A percentile compares a stretch with the other conserved stretches of the same genome.
Conservation (phyloP, 768 basidiomycete species). For the Rhodotorula paludigena region DNA sequence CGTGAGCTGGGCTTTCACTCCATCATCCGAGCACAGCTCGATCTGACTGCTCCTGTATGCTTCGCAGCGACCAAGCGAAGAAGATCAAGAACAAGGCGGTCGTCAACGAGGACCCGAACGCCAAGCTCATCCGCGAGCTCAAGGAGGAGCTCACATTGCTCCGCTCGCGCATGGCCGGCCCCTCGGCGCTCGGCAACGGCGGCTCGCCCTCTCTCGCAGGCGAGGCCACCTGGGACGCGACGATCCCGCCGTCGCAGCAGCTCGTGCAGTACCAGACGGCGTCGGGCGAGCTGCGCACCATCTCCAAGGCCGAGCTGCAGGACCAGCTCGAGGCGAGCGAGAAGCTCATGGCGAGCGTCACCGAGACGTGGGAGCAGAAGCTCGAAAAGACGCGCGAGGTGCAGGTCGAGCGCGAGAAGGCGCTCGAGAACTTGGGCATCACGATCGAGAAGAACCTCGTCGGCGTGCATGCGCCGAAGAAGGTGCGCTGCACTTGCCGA, state of each 20-base stretch:
- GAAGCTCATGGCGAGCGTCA: slow-evolving; percentile 86
- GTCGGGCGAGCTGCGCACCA: slow-evolving; percentile 87
- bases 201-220: slow-evolving; percentile 38
- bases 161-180: slow-evolving; percentile 72
- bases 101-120: slow-evolving; percentile 99
- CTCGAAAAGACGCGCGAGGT: slow-evolving; percentile 84
- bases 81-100: slow-evolving; percentile 97
- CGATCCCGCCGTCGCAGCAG: slow-evolving; percentile 86
- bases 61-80: not conserved
- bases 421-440: slow-evolving; percentile 94
- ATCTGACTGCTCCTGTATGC: too few species aligned
- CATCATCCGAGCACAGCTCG: too few species aligned
- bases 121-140: slow-evolving; percentile 95
- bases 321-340: slow-evolving; percentile 94
- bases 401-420: slow-evolving; percentile 94
- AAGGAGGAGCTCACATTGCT: slow-evolving; percentile 96
- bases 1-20: too few species aligned
- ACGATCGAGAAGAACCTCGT: slow-evolving; percentile 94
- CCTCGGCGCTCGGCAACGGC: not conserved
- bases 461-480: slow-evolving; percentile 97
- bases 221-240: slow-evolving; percentile 78
- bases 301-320: slow-evolving; percentile 94
- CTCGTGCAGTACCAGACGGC: slow-evolving; percentile 90
- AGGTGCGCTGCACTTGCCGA: slow-evolving; percentile 56
- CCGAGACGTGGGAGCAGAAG: slow-evolving; percentile 97